Percentiles rank a stretch among this genome's conserved stretches.
Conservation (phyloP, 257 asterid species). For the Leonotis leonurus region DNA sequence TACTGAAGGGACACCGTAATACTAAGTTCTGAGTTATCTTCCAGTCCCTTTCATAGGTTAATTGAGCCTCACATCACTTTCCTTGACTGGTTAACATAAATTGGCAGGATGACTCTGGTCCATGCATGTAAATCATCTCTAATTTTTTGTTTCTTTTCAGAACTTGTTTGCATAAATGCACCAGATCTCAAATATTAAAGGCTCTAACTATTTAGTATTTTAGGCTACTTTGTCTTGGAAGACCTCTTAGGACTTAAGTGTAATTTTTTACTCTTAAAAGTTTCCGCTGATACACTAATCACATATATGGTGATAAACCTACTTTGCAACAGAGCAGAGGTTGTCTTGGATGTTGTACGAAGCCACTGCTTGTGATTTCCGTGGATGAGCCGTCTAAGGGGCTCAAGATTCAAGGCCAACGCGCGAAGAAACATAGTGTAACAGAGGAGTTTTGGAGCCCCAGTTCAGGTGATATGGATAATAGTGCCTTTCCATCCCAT, state of each 20-base stretch:
- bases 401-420: conserved; percentile 56
- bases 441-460: conserved; percentile 81
- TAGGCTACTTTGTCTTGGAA: background rate
- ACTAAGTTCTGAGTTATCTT: background rate
- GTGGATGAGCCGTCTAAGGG: conserved; percentile 78
- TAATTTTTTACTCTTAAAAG: background rate
- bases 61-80: background rate
- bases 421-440: conserved; percentile 44
- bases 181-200: background rate
- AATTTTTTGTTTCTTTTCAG: background rate
- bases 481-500: conserved; percentile 72
- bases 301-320: conserved; percentile 56
- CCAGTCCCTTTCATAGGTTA: background rate
- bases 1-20: background rate
- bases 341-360: conserved; percentile 86
- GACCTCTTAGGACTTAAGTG: background rate
- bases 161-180: background rate
- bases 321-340: conserved; percentile 97
- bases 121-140: background rate
- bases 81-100: background rate
- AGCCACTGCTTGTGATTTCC: conserved; percentile 63
- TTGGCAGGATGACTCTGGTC: background rate
- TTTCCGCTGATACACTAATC: conserved; percentile 44
- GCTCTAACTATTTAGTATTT: background rate
- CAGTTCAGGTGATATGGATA: conserved; percentile 79